phyloP scores from a whole-genome alignment of 202 grass and related monocot species.

The Zoysia matrella region DNA sequence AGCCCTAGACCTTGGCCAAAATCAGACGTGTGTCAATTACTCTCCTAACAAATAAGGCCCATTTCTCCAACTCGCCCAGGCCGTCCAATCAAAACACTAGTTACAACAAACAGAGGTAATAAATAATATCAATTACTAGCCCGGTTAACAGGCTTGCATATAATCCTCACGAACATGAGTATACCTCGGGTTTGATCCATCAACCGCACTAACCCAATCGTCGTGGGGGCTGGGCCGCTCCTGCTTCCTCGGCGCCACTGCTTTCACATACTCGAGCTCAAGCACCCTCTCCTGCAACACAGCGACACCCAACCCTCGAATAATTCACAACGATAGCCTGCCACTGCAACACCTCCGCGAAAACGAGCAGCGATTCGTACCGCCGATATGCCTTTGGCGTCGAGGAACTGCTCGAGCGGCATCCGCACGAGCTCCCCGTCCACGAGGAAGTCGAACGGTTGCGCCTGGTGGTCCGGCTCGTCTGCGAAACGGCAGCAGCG shows the following conservation, averaged over 20 bases:
- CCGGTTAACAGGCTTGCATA: neutral
- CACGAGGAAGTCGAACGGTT: slow-evolving; percentile 84
- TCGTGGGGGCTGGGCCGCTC: slow-evolving; percentile 22
- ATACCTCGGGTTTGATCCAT: slow-evolving; percentile 87
- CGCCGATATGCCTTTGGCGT: slow-evolving; percentile 86
- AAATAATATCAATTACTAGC: neutral
- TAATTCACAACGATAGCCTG: neutral
- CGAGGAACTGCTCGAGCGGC: slow-evolving; percentile 80
- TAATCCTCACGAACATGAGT: neutral
- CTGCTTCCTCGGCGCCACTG: slow-evolving; percentile 77
- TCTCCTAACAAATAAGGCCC: neutral
- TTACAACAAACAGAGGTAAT: neutral
- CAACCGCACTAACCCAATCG: slow-evolving; percentile 15
- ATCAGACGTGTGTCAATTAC: neutral
- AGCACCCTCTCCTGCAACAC: slow-evolving; percentile 83
- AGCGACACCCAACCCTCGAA: neutral
- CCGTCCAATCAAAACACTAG: neutral
- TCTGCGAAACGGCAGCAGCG: slow-evolving; percentile 33
- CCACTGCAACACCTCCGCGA: neutral
- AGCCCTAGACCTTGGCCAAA: neutral
- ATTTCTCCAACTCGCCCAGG: neutral
- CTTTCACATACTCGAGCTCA: slow-evolving; percentile 91
- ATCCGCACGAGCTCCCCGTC: slow-evolving; percentile 44
- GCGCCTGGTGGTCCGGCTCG: slow-evolving; percentile 60
- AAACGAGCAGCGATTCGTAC: slow-evolving; percentile 41